Evolutionary conservation across 2,329 filamentous ascomycete species (phyloP).

Genomic region (Orbilia ellipsospora): DNA sequence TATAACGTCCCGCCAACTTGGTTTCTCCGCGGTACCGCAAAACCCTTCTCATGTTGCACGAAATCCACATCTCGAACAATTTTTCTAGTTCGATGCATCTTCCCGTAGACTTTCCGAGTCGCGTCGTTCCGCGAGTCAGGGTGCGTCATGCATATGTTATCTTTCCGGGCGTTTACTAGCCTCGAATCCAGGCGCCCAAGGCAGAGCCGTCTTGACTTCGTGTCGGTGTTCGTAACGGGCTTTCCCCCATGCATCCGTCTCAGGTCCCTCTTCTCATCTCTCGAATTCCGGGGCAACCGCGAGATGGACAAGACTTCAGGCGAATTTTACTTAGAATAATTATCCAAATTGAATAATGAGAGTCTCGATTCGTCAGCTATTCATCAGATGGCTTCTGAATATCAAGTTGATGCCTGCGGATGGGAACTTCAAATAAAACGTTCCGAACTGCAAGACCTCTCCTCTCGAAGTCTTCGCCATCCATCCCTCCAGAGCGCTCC

Average conservation of each 20-base stretch:
- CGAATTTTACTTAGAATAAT: too few relatives aligned
- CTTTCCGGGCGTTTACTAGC: too few relatives aligned
- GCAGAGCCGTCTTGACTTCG: background rate
- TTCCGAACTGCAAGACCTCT: background rate
- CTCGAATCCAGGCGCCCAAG: too few relatives aligned
- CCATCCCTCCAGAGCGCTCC: too few relatives aligned
- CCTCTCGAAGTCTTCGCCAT: slow-evolving; percentile 27
- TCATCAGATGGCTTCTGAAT: background rate
- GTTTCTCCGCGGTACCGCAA: slow-evolving; percentile 6
- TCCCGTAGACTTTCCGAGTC: slow-evolving; percentile 16
- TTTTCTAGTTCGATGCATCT: background rate
- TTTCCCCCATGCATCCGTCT: too few relatives aligned
- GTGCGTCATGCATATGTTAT: background rate
- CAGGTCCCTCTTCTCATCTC: background rate
- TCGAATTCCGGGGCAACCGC: background rate
- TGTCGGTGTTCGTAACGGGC: slow-evolving; percentile 25
- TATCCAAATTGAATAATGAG: too few relatives aligned
- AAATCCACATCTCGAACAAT: background rate
- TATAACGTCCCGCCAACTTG: background rate
- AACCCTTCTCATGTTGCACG: slow-evolving; percentile 10
- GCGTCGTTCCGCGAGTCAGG: slow-evolving; percentile 3
- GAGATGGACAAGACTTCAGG: too few relatives aligned
- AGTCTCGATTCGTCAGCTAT: background rate
- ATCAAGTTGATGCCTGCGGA: background rate
- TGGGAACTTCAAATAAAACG: slow-evolving; percentile 34